Evolutionary conservation across 257 asterid species (phyloP).

Genomic region (Striga asiatica): DNA sequence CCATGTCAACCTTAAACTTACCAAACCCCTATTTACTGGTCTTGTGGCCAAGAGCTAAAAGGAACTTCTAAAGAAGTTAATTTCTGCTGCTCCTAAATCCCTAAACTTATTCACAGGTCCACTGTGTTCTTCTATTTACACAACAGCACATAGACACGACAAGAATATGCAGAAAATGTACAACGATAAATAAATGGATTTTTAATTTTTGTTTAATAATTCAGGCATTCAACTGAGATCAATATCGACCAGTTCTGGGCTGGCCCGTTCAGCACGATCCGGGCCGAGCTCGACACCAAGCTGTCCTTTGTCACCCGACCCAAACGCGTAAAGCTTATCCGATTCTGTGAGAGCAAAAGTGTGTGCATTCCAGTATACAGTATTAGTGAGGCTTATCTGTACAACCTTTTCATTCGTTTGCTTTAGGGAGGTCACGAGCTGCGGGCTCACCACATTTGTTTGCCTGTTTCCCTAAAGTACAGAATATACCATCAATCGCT

Average conservation of each 20-base stretch:
- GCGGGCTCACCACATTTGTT: conserved; percentile 59
- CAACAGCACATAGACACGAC: conserved; percentile 21
- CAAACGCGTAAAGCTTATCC: conserved; percentile 83
- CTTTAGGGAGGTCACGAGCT: conserved; percentile 68
- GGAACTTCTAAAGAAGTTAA: conserved; percentile 28
- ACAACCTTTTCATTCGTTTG: conserved; percentile 74
- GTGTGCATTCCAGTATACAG: conserved; percentile 90
- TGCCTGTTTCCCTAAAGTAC: conserved; percentile 50
- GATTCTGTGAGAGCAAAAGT: conserved; percentile 91
- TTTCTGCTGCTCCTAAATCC: conserved; percentile 37
- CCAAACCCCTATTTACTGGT: conserved; percentile 30
- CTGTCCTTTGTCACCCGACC: conserved; percentile 97
- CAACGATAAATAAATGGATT: too few species aligned
- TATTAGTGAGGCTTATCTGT: conserved; percentile 89
- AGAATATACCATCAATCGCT: too few species aligned
- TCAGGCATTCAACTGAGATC: conserved; percentile 43
- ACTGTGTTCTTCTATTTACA: conserved; percentile 33
- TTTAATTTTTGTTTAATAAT: too few species aligned
- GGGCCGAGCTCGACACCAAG: conserved; percentile 66
- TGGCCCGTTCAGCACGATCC: conserved; percentile 67
- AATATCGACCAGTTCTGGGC: conserved; percentile 62
- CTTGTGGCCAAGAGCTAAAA: conserved; percentile 32
- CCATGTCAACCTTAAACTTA: too few species aligned
- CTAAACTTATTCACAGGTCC: conserved; percentile 36
- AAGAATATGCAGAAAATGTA: conserved; percentile 1